Evolutionary conservation across 1,284 basidiomycete species (phyloP).

Genomic region (Puccinia novopanici): DNA sequence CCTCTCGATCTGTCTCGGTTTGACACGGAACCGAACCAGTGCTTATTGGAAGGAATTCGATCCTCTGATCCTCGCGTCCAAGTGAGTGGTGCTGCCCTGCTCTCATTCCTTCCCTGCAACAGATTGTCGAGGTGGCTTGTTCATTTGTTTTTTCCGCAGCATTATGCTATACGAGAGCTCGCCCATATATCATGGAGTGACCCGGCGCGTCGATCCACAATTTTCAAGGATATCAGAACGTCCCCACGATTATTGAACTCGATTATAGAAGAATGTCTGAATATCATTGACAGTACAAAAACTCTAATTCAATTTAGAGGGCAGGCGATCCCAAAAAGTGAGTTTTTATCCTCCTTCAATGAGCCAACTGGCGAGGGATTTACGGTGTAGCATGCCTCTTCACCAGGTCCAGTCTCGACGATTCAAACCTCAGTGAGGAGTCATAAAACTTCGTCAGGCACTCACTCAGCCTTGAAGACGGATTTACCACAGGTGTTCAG

Average conservation of each 20-base stretch:
- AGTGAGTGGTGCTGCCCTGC: constrained; percentile 52
- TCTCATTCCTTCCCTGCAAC: not conserved
- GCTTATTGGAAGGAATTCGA: constrained; percentile 66
- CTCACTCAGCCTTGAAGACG: constrained; percentile 33
- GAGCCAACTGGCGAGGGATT: not conserved
- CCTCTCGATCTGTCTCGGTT: constrained; percentile 43
- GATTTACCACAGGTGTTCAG: constrained; percentile 43
- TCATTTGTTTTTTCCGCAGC: constrained; percentile 53
- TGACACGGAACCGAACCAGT: constrained; percentile 51
- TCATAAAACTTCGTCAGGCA: not conserved
- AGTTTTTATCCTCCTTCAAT: not conserved
- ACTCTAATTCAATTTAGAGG: constrained; percentile 66
- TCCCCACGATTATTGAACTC: constrained; percentile 69
- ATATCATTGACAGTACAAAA: constrained; percentile 69
- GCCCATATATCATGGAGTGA: constrained; percentile 56
- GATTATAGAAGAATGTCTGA: constrained; percentile 66
- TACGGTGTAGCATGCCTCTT: not conserved
- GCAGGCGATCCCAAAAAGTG: constrained; percentile 54
- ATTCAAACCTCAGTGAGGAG: not conserved
- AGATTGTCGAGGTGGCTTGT: not conserved
- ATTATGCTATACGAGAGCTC: constrained; percentile 59
- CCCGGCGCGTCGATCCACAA: constrained; percentile 63
- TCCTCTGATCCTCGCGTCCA: constrained; percentile 58
- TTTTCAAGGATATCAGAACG: constrained; percentile 72
- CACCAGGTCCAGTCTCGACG: not conserved